Evolutionary conservation across 495 filamentous ascomycete genomes (phyloP).

Genomic region (Aspergillus indologenus): DNA sequence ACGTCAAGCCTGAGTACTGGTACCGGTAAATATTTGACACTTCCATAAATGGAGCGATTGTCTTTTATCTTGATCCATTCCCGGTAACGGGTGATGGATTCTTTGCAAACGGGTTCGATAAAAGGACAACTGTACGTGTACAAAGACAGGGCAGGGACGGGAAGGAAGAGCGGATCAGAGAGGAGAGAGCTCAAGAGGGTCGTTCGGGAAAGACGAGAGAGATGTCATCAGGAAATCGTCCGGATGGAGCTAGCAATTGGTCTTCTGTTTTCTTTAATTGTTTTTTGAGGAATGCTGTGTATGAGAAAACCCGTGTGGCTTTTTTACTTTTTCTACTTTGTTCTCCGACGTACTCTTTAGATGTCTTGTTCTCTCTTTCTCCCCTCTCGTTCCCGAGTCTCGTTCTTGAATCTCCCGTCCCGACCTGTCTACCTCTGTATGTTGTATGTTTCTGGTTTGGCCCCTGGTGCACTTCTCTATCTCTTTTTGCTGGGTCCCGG

Average conservation of each 20-base stretch:
- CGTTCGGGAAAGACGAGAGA: background rate
- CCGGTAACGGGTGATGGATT: background rate
- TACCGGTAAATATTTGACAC: slow-evolving; percentile 52
- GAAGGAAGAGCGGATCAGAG: background rate
- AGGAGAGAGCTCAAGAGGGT: background rate
- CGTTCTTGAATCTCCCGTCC: background rate
- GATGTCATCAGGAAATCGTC: background rate
- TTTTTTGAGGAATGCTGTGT: background rate
- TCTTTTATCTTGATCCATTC: slow-evolving; percentile 6
- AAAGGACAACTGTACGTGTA: slow-evolving; percentile 5
- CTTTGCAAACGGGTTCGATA: background rate
- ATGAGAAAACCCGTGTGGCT: background rate
- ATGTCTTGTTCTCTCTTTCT: background rate
- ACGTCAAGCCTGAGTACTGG: slow-evolving; percentile 86
- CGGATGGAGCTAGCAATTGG: background rate
- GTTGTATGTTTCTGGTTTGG: background rate
- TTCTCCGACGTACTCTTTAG: background rate
- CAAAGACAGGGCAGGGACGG: background rate
- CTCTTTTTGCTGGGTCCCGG: background rate
- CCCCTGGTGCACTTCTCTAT: background rate
- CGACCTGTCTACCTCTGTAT: background rate
- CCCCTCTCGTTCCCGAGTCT: background rate
- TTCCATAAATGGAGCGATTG: slow-evolving; percentile 18
- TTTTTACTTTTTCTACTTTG: background rate
- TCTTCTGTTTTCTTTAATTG: background rate